These are phyloP conservation scores for Pichia exigua DNA, from an alignment of 805 yeast genomes.

Conservation along the genomic window DNA sequence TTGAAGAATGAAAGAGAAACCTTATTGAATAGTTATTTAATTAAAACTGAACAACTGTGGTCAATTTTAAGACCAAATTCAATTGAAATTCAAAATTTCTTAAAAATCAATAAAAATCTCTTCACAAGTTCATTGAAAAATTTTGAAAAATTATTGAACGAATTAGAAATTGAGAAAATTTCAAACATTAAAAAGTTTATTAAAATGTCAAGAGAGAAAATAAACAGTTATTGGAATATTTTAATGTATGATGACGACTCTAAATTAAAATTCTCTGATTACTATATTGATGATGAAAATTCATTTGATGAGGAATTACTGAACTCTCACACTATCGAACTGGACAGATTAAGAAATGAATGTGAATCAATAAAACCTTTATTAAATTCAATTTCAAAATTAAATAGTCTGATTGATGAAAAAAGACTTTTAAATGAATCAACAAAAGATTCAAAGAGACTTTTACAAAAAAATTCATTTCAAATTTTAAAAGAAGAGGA, in stretches of 20 bases:
- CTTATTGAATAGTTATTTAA: conserved; percentile 28
- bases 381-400: conserved; percentile 45
- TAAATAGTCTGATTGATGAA: conserved; percentile 51
- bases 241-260: conserved; percentile 52
- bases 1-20: conserved; percentile 32
- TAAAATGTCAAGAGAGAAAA: conserved; percentile 48
- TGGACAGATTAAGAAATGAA: conserved; percentile 42
- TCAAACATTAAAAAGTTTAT: conserved; percentile 64
- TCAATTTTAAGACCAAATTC: conserved; percentile 32
- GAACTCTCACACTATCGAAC: conserved; percentile 56
- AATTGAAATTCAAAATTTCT: conserved; percentile 26
- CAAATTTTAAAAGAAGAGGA: conserved; percentile 77
- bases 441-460: conserved; percentile 71
- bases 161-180: conserved; percentile 53
- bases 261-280: conserved; percentile 38
- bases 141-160: conserved; percentile 46
- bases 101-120: conserved; percentile 38
- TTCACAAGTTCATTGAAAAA: conserved; percentile 40
- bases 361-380: conserved; percentile 46
- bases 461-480: conserved; percentile 68
- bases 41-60: conserved; percentile 36
- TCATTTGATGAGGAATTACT: conserved; percentile 51
- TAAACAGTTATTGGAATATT: conserved; percentile 53
- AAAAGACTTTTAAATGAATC: conserved; percentile 58
- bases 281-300: conserved; percentile 30